These are phyloP conservation scores for Wickerhamomyces alni DNA, from an alignment of 805 yeast genomes.

Conservation along the genomic window DNA sequence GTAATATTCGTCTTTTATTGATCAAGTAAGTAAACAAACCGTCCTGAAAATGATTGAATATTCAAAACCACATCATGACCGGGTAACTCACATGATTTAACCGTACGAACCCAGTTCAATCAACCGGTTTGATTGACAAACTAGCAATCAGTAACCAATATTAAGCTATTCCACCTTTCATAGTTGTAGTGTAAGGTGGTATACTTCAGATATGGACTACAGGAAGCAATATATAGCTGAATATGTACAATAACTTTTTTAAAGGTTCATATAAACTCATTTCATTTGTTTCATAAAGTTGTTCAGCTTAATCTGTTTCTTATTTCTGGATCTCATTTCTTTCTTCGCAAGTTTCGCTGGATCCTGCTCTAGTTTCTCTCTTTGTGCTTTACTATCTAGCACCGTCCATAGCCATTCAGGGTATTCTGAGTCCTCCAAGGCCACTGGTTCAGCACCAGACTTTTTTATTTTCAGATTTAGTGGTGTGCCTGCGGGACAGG, in stretches of 20 bases:
- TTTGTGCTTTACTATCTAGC: conserved; percentile 61
- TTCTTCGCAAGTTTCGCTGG: conserved; percentile 67
- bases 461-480: conserved; percentile 70
- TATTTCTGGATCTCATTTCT: conserved; percentile 61
- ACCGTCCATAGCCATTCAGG: conserved; percentile 94
- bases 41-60: no score
- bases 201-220: no score
- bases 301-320: conserved; percentile 64
- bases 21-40: no score
- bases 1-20: no score
- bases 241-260: not conserved
- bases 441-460: conserved; percentile 82
- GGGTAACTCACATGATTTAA: no score
- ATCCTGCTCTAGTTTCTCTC: conserved; percentile 47
- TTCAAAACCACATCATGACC: no score
- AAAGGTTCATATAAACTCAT: not conserved
- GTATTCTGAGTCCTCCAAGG: conserved; percentile 80
- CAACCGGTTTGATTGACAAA: no score
- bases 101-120: no score
- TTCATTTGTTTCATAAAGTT: conserved; percentile 61
- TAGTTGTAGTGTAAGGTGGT: no score
- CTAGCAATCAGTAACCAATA: no score
- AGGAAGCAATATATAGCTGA: no score
- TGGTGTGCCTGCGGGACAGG: conserved; percentile 67
- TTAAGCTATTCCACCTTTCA: no score